Evolutionary conservation across 108 stramenopile genomes (phyloP).

Genomic region (Skeletonema costatum): DNA sequence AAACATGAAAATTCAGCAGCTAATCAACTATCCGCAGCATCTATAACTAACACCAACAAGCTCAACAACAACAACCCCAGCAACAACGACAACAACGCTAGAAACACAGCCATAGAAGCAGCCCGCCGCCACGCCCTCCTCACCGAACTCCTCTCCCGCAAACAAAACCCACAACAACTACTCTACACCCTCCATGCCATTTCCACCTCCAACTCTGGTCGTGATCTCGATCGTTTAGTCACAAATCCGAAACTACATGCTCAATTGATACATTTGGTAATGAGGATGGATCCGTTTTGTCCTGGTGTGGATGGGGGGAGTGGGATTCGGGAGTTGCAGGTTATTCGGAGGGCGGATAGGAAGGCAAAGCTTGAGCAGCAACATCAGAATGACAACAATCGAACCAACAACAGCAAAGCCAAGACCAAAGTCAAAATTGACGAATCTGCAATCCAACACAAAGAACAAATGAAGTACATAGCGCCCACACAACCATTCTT

Average conservation of each 20-base stretch:
- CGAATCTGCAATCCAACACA: conserved; percentile 29
- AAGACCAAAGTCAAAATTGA: conserved; percentile 14
- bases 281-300: conserved; percentile 46
- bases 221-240: conserved; percentile 24
- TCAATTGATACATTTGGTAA: conserved; percentile 35
- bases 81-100: not conserved
- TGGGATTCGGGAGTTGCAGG: conserved; percentile 24
- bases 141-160: conserved; percentile 2
- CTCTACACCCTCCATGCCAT: conserved; percentile 28
- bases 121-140: conserved; percentile 10
- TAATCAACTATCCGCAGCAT: not conserved
- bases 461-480: conserved; percentile 19
- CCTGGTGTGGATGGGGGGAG: conserved; percentile 15
- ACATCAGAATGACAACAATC: not conserved
- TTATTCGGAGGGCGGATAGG: conserved; percentile 8
- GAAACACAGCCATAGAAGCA: conserved; percentile 12
- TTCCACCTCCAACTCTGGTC: conserved; percentile 20
- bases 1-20: conserved; percentile 41
- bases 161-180: conserved; percentile 12
- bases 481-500: conserved; percentile 30
- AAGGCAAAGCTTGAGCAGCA: not conserved
- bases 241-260: conserved; percentile 35
- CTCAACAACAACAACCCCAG: not conserved
- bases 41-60: not conserved
- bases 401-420: not conserved